Evolutionary conservation across 345 rosid genomes (phyloP).

Genomic region (Eucalyptus dawsonii): DNA sequence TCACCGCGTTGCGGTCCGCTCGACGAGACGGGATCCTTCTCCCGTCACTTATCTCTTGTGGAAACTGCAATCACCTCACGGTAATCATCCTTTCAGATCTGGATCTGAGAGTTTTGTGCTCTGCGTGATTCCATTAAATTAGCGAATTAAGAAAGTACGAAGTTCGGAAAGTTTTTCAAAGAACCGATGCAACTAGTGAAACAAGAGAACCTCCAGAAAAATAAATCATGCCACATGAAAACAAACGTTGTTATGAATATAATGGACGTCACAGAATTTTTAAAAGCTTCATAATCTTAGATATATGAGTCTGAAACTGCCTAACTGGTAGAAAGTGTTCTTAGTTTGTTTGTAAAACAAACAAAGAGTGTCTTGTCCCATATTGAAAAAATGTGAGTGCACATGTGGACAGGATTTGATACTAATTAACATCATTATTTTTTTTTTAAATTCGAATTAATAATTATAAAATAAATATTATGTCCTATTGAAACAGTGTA

Average conservation of each 20-base stretch:
- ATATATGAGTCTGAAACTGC: too few relatives aligned
- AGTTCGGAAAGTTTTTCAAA: background rate
- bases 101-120: background rate
- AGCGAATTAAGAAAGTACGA: background rate
- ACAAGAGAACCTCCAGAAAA: background rate
- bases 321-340: too few relatives aligned
- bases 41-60: background rate
- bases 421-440: too few relatives aligned
- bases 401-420: too few relatives aligned
- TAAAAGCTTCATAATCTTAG: background rate
- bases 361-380: too few relatives aligned
- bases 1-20: background rate
- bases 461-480: too few relatives aligned
- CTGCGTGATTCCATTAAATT: background rate
- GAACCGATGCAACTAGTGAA: background rate
- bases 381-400: too few relatives aligned
- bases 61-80: background rate
- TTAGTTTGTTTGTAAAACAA: too few relatives aligned
- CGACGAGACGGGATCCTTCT: background rate
- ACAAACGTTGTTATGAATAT: background rate
- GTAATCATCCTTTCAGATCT: background rate
- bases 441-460: too few relatives aligned
- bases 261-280: background rate
- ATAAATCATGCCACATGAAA: background rate
- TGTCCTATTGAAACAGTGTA: too few relatives aligned